phyloP scores from a whole-genome alignment of 2,329 filamentous ascomycete genomes.

The Aspergillus spinulosporus region DNA sequence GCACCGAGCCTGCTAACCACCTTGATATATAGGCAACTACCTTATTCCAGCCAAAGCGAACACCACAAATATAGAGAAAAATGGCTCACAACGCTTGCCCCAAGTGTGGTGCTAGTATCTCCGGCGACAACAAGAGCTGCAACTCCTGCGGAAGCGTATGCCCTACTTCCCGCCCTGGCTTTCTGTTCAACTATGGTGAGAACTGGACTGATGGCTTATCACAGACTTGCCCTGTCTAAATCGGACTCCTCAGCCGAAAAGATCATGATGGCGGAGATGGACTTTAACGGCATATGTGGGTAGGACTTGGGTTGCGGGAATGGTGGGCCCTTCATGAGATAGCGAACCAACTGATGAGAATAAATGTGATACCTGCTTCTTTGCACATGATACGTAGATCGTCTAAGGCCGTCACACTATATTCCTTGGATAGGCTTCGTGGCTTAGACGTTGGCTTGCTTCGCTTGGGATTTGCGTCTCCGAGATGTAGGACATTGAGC shows the following conservation, averaged over 20 bases:
- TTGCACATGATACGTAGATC: not conserved
- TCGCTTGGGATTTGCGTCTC: not conserved
- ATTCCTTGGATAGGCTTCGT: constrained; percentile 8
- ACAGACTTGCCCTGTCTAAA: constrained; percentile 27
- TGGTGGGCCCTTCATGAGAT: not conserved
- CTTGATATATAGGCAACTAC: not conserved
- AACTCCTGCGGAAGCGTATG: constrained; percentile 30
- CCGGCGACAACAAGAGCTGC: constrained; percentile 32
- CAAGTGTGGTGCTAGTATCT: constrained; percentile 28
- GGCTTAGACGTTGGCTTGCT: not conserved
- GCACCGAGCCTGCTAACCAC: constrained; percentile 2
- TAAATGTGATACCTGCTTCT: constrained; percentile 6
- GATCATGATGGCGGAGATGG: not conserved
- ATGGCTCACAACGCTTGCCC: constrained; percentile 31
- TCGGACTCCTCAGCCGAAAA: not conserved
- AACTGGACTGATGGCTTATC: constrained; percentile 2
- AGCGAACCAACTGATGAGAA: constrained; percentile 14
- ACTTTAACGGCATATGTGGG: not conserved
- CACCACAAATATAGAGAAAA: not conserved
- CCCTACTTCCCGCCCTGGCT: not conserved
- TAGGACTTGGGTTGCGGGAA: not conserved
- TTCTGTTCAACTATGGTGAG: not conserved
- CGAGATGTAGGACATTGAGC: not conserved
- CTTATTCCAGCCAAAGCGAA: not conserved
- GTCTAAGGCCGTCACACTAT: constrained; percentile 14